Evolutionary conservation across 2,329 filamentous ascomycete species (phyloP), one percentile per base, ranked within the genome.

Genomic region (Aureobasidium melanogenum): DNA sequence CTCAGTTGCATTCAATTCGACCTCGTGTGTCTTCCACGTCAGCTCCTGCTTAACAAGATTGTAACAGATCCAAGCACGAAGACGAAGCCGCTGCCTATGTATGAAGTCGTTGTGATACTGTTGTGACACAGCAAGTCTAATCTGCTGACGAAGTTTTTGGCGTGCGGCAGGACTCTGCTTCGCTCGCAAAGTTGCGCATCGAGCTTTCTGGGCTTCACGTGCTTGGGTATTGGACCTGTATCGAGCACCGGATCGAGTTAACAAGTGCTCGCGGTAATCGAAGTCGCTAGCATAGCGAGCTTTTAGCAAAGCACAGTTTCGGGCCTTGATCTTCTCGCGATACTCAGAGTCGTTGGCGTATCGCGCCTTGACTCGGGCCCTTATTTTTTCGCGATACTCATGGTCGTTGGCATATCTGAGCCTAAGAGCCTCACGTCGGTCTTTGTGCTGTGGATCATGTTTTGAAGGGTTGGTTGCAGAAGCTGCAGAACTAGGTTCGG

Each of bases 131-230:
- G 30, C 6, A 32, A 32, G 30, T 2, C 9, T 32, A 9, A 6
- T 19, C 30, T 9, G 15, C 4, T 4, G 26, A 14, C 22, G 41
- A 26, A 14, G 9, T 10, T 44, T 15, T 15, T 44, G 22, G 5
- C 9, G 41, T 15, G 41, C 41, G 19, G 22, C 41, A 44, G 41
- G 41, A 44, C 22, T 26, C 12, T 15, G 19, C 3, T 44, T 26
- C 5, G 19, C 24, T 4, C 5, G 6, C 2, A 2, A 2, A 19
- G 7, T 3, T 24, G 19, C 41, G 1, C 1, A 2, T 15, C 1
- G 14, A 47, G 44, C 44, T 17, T n/a, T 7, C 3, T 8, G 3
- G 44, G 6, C 9, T n/a, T 34, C 46, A 19, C 46, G 46, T 3
- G 12, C 19, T 10, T 50, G 46, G 46, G n/a, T 7, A 14, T 50